A percentile compares a stretch with the other conserved stretches of the same genome.
These are phyloP conservation scores for Candida multigemmis DNA, from an alignment of 805 yeast species.

Conservation along the genomic window DNA sequence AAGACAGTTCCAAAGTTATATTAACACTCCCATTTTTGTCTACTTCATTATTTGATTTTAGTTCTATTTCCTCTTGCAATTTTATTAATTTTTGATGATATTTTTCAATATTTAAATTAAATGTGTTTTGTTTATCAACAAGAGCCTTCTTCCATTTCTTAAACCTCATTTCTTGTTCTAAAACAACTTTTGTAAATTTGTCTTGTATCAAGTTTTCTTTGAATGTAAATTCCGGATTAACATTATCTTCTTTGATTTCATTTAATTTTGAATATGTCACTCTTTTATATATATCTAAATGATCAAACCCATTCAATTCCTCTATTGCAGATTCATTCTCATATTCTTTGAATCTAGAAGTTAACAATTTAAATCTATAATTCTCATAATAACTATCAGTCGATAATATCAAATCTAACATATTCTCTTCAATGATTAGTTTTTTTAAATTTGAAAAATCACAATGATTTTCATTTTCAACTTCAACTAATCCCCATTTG, in stretches of 20 bases:
- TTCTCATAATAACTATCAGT: constrained; percentile 73
- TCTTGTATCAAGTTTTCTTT: constrained; percentile 34
- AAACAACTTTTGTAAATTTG: constrained; percentile 27
- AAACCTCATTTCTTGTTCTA: constrained; percentile 44
- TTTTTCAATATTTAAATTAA: constrained; percentile 45
- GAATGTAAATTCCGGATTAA: constrained; percentile 39
- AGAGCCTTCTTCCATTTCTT: constrained; percentile 55
- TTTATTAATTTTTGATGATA: constrained; percentile 24
- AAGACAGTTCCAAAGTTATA: no score
- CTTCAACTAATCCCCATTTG: constrained; percentile 82
- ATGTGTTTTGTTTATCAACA: constrained; percentile 43
- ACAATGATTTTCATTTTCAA: constrained; percentile 69
- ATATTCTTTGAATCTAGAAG: constrained; percentile 29
- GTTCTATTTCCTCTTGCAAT: constrained; percentile 20
- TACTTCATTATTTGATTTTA: background rate
- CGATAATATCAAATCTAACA: constrained; percentile 69
- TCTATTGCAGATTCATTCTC: constrained; percentile 17
- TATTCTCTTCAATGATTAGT: constrained; percentile 56
- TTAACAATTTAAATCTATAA: constrained; percentile 53
- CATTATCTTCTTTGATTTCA: constrained; percentile 10
- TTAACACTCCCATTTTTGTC: background rate
- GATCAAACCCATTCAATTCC: constrained; percentile 20
- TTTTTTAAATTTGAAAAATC: constrained; percentile 63
- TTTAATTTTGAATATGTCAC: constrained; percentile 11
- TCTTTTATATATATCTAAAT: constrained; percentile 28